Evolutionary conservation across 306 rosid species (phyloP).

Genomic region (Quercus glauca): DNA sequence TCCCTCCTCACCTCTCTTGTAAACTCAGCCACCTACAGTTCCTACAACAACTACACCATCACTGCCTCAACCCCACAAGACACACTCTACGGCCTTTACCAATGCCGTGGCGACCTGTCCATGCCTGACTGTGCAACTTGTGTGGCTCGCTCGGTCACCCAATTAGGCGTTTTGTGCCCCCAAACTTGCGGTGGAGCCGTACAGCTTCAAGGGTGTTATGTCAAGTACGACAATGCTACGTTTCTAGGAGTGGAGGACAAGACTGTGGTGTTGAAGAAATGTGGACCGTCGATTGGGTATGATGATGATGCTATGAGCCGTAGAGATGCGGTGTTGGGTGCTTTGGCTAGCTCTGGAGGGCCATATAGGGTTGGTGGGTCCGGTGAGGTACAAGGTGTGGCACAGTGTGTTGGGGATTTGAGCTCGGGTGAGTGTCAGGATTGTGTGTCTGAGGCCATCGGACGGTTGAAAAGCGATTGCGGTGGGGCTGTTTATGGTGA

Average conservation of each 20-base stretch:
- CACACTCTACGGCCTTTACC: slow-evolving; percentile 69
- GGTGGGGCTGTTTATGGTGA: slow-evolving; percentile 60
- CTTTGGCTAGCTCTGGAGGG: slow-evolving; percentile 50
- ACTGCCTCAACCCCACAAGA: slow-evolving; percentile 45
- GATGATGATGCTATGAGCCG: slow-evolving; percentile 41
- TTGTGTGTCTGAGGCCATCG: slow-evolving; percentile 59
- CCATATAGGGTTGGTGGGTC: slow-evolving; percentile 67
- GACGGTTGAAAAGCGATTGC: slow-evolving; percentile 63
- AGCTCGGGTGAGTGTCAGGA: slow-evolving; percentile 67
- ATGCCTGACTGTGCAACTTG: slow-evolving; percentile 87
- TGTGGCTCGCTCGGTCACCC: slow-evolving; percentile 46
- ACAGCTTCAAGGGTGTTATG: slow-evolving; percentile 79
- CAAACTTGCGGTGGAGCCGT: slow-evolving; percentile 61
- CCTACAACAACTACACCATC: slow-evolving; percentile 84
- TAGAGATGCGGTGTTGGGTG: slow-evolving; percentile 53
- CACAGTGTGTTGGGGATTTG: slow-evolving; percentile 71
- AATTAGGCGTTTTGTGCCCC: slow-evolving; percentile 47
- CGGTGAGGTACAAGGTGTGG: slow-evolving; percentile 58
- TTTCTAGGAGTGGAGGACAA: slow-evolving; percentile 81
- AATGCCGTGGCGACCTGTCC: slow-evolving; percentile 89
- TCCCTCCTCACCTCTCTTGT: slow-evolving; percentile 78
- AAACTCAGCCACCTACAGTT: slow-evolving; percentile 86
- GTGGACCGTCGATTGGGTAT: slow-evolving; percentile 66
- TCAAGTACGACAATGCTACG: slow-evolving; percentile 69
- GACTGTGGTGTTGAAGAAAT: slow-evolving; percentile 66